phyloP scores from a whole-genome alignment of 192 early-diverging fungal species.

The Rhizophagus sp. region DNA sequence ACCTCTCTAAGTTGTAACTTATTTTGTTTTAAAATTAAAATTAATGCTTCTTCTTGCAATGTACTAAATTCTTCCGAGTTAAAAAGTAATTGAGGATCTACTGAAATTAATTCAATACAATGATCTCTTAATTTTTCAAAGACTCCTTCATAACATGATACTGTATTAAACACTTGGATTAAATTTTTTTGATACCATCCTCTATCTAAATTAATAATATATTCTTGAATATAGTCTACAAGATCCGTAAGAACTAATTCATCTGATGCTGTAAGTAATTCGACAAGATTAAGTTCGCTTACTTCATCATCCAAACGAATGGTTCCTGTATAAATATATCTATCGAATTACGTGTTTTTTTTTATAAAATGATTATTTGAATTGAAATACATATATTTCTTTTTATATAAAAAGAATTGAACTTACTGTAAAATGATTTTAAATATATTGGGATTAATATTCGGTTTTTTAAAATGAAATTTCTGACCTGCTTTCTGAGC shows the following conservation, averaged over 20 bases:
- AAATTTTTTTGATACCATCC: not conserved
- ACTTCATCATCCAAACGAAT: not conserved
- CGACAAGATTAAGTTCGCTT: not conserved
- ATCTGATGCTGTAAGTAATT: slow-evolving; percentile 18
- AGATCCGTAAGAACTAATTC: slow-evolving; percentile 17
- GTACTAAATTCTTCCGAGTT: not conserved
- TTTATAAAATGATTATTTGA: not conserved
- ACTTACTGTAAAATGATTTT: slow-evolving; percentile 22
- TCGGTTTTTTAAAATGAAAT: slow-evolving; percentile 24
- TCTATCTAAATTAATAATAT: not conserved
- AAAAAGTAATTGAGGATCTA: not conserved
- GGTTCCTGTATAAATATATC: slow-evolving; percentile 16
- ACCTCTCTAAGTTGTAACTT: not conserved
- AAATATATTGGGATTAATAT: slow-evolving; percentile 15
- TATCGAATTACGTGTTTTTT: not conserved
- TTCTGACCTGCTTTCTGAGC: slow-evolving; percentile 6
- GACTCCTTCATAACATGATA: not conserved
- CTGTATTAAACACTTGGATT: slow-evolving; percentile 1
- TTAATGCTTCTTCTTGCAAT: slow-evolving; percentile 3
- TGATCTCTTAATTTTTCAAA: not conserved
- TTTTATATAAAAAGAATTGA: not conserved
- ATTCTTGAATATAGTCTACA: slow-evolving; percentile 20
- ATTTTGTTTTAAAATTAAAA: slow-evolving; percentile 4
- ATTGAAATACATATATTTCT: not conserved
- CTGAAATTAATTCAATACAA: slow-evolving; percentile 1